A percentile compares a stretch with the other conserved stretches of the same genome.
These are phyloP conservation scores for Malus hybrid DNA, from an alignment of 331 rosid genomes.

Conservation along the genomic window DNA sequence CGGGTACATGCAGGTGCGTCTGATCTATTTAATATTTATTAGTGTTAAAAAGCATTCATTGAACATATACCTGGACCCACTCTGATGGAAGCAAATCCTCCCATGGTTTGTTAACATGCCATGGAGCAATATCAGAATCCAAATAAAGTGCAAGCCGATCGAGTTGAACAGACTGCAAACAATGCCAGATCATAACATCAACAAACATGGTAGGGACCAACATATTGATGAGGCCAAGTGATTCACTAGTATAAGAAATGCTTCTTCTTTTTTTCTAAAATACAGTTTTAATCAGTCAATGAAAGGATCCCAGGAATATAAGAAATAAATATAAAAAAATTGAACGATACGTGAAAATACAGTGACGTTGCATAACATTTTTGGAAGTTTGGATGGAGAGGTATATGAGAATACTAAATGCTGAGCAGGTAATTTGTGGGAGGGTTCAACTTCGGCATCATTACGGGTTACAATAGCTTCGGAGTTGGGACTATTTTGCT, in stretches of 20 bases:
- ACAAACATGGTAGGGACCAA: slow-evolving; percentile 7
- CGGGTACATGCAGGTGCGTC: not conserved
- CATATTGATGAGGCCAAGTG: not conserved
- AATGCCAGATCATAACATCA: slow-evolving; percentile 18
- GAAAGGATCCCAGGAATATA: not conserved
- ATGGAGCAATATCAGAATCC: slow-evolving; percentile 76
- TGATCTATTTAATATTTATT: not conserved
- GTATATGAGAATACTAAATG: no score
- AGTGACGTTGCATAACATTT: not conserved
- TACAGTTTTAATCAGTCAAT: not conserved
- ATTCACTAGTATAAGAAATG: not conserved
- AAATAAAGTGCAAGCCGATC: slow-evolving; percentile 82
- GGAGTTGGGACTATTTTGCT: not conserved
- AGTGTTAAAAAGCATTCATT: not conserved
- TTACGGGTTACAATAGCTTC: not conserved
- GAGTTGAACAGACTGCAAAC: slow-evolving; percentile 77
- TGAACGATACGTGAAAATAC: not conserved
- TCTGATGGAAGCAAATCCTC: slow-evolving; percentile 86
- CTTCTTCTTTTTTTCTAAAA: not conserved
- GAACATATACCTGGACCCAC: slow-evolving; percentile 82
- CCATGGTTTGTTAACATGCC: slow-evolving; percentile 78
- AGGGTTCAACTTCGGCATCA: not conserved
- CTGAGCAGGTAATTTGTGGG: not conserved
- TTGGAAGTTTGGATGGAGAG: no score
- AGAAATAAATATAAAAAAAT: not conserved